A percentile compares a stretch with the other conserved stretches of the same genome.
Evolutionary conservation across 164 flowering plant genomes (phyloP).

Genomic region (Dillenia turbinata): DNA sequence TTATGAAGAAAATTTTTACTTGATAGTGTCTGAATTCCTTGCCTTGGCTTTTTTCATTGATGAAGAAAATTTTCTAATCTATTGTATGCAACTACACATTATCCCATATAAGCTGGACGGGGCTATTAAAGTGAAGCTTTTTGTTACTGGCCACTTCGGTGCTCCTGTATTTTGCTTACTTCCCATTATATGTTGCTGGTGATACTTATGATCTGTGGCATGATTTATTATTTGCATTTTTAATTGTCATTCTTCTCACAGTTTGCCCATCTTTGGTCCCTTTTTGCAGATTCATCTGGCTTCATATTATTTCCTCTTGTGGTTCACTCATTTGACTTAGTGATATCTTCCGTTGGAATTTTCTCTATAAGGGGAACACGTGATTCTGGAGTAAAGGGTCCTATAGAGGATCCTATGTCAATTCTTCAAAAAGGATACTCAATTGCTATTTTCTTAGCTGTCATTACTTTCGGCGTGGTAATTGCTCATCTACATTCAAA

Average conservation of each 20-base stretch:
- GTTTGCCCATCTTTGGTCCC: not conserved
- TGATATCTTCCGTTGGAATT: conserved; percentile 88
- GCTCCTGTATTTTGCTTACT: no score
- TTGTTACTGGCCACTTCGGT: no score
- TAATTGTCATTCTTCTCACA: not conserved
- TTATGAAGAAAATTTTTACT: no score
- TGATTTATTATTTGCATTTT: not conserved
- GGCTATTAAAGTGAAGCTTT: no score
- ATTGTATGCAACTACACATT: no score
- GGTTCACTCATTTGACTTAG: conserved; percentile 93
- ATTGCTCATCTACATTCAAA: conserved; percentile 18
- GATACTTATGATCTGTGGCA: no score
- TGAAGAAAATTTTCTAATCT: no score
- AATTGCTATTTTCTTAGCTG: conserved; percentile 75
- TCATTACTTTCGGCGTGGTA: conserved; percentile 86
- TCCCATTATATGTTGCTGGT: no score
- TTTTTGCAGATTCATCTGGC: conserved; percentile 91
- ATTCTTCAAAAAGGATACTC: conserved; percentile 98
- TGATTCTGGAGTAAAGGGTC: conserved; percentile 49
- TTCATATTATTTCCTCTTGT: conserved; percentile 98
- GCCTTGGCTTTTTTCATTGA: no score
- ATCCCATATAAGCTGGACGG: no score
- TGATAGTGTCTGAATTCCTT: no score
- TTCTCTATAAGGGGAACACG: conserved; percentile 80
- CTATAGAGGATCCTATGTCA: conserved; percentile 89